phyloP scores from a whole-genome alignment of 106 monocot genomes.

The Allium cepa region DNA sequence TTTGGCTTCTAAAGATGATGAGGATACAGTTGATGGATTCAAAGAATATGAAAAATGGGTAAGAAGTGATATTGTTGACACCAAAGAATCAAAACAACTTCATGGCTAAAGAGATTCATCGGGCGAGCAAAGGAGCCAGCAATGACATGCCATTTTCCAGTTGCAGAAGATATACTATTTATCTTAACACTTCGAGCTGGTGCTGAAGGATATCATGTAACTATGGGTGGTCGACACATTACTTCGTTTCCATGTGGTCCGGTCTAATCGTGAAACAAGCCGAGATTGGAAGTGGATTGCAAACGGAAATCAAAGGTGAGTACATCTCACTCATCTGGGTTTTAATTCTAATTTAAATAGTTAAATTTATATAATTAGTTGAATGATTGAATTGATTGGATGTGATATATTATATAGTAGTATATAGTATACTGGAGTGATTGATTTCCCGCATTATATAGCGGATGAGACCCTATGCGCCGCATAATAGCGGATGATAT shows the following conservation, averaged over 20 bases:
- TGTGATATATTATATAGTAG: too few relatives aligned
- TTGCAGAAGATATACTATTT: constrained; percentile 75
- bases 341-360: too few relatives aligned
- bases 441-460: too few relatives aligned
- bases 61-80: constrained; percentile 55
- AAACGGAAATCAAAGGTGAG: too few relatives aligned
- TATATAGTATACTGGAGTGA: too few relatives aligned
- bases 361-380: too few relatives aligned
- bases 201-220: constrained; percentile 83
- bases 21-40: constrained; percentile 73
- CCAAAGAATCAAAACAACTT: constrained; percentile 90
- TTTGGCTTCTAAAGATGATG: constrained; percentile 29
- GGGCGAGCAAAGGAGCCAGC: constrained; percentile 88
- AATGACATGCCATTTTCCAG: constrained; percentile 89
- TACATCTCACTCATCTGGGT: too few relatives aligned
- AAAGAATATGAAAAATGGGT: constrained; percentile 96
- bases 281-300: too few relatives aligned
- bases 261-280: too few relatives aligned
- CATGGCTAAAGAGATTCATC: constrained; percentile 79
- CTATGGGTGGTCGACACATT: constrained; percentile 68
- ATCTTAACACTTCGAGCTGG: constrained; percentile 79
- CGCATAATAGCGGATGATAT: too few relatives aligned
- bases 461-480: too few relatives aligned
- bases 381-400: too few relatives aligned
- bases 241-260: constrained; percentile 81